These are phyloP conservation scores for Limonomyces culmigenus DNA, from an alignment of 1,284 basidiomycete genomes.

Conservation along the genomic window DNA sequence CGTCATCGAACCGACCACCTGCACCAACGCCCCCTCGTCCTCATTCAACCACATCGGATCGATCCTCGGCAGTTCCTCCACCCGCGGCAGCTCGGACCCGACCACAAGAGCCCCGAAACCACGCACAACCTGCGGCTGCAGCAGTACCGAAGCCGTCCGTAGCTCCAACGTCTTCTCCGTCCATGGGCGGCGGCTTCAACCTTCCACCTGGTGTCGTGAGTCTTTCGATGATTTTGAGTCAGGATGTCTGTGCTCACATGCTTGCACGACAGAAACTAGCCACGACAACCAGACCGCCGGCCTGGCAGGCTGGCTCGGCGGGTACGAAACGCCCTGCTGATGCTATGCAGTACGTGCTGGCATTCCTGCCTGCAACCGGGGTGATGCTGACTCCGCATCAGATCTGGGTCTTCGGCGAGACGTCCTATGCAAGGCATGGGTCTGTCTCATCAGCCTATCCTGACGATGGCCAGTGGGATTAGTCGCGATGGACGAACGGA, in stretches of 20 bases:
- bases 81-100: constrained; percentile 1
- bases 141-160: constrained; percentile 4
- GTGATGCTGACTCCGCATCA: background rate
- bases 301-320: constrained; percentile 1
- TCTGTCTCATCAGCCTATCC: background rate
- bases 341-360: constrained; percentile 2
- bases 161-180: constrained; percentile 13
- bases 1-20: background rate
- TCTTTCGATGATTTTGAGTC: constrained; percentile 1
- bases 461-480: background rate
- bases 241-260: background rate
- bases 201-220: constrained; percentile 29
- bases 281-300: constrained; percentile 3
- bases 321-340: constrained; percentile 9
- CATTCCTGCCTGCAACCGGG: background rate
- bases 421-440: background rate
- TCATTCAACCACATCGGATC: background rate
- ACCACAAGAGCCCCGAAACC: constrained; percentile 4
- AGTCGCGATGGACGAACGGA: background rate
- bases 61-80: background rate
- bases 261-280: constrained; percentile 1
- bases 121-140: constrained; percentile 5
- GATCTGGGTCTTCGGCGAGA: background rate
- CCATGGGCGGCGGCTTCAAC: constrained; percentile 34
- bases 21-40: too few species aligned